Base-by-base conservation (phyloP, 768 basidiomycete genomes). In the Macrolepiota albuminosa region DNA sequence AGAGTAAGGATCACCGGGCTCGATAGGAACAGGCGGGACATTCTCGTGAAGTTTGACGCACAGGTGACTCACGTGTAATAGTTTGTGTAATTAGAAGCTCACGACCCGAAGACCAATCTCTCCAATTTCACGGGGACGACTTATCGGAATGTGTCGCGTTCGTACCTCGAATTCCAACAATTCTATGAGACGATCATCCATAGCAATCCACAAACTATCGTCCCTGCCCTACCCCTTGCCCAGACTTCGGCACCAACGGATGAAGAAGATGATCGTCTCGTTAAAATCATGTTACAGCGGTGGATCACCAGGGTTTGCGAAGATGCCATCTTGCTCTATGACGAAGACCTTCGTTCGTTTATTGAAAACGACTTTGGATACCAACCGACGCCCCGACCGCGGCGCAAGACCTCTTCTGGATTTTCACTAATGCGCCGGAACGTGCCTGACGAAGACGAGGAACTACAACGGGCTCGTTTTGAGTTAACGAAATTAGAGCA, bases 291-390 rank as follows among this genome's bases (percentile, higher is more conserved):
- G 83, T 79, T 98, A 24, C 97, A 98, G 73, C 79, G 92, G 61
- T 99, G 97, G 96, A 82, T 97, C 56, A 87, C 91, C 11, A 80
- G 97, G 58, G 85, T 98, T 36, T 96, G 91, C 74, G 94, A 95
- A 70, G 94, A 98, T 70, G 86, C 87, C 2, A 92, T 97, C 56
- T 74, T 98, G 34, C 75, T 93, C 43, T 77, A 86, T 57, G 96
- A 98, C 66, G 97, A 98, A 68, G 97, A 99, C 70, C 73, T 98
- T 60, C 86, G 96, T 34, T 89, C 89, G 16, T 99, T 99, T 71
- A 84, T 99, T 61, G 97, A 99, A 75, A 95, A 88, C 65, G 96
- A 98, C 73, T 99, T 98, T 76, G 97, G 97, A 31, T 95, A 93
- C 68, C 93, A 92, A 67, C 92, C 90, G 6, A 93, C 84, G 16